phyloP scores from a whole-genome alignment of 2,329 filamentous ascomycete species.

The Penicillium polonicum region DNA sequence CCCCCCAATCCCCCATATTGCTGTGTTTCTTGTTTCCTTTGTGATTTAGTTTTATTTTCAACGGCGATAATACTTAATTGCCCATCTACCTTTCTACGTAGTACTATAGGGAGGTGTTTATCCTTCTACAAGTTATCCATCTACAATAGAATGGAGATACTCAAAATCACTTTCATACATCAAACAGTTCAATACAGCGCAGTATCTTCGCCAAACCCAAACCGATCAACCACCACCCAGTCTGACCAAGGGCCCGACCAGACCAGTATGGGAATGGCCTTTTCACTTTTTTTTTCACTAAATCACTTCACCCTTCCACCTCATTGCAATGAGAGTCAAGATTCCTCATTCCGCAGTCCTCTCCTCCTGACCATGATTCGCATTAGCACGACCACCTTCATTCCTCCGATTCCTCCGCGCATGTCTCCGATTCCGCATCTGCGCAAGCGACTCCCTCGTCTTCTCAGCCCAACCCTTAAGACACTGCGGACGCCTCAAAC shows the following conservation, averaged over 20 bases:
- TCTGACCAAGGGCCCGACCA: not conserved
- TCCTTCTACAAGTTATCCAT: not conserved
- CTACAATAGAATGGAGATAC: not conserved
- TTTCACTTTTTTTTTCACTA: too few relatives aligned
- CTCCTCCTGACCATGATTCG: not conserved
- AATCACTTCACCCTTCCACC: not conserved
- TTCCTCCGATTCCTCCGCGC: not conserved
- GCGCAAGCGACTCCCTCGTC: not conserved
- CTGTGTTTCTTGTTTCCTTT: not conserved
- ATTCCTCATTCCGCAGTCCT: not conserved
- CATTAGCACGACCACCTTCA: too few relatives aligned
- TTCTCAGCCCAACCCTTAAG: not conserved
- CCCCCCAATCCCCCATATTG: slow-evolving; percentile 1
- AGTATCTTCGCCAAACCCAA: not conserved
- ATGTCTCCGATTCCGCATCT: not conserved
- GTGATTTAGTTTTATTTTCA: not conserved
- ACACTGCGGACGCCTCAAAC: not conserved
- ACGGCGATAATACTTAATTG: not conserved
- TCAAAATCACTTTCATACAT: not conserved
- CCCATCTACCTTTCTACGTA: not conserved
- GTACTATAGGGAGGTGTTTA: not conserved
- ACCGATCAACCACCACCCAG: not conserved
- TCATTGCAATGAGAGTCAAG: not conserved
- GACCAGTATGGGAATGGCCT: not conserved
- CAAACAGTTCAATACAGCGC: not conserved